A percentile compares a stretch with the other conserved stretches of the same genome.
Conservation (phyloP, 2,329 filamentous ascomycete genomes). For the Arthrobotrys musiformis region DNA sequence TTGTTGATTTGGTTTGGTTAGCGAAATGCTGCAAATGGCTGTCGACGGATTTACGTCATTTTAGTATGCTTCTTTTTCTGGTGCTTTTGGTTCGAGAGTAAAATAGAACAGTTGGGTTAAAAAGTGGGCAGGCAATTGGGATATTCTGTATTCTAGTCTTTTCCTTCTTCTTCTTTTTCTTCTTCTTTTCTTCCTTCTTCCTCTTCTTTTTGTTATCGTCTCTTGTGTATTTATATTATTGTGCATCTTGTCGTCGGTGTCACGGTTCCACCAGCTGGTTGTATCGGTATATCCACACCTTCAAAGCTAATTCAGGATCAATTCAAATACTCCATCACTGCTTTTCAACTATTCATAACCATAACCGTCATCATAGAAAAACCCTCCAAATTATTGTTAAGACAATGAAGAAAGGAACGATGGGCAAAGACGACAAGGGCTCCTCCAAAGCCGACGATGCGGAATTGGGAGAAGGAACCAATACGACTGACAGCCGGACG, state of each 20-base stretch:
- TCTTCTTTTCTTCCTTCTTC: background rate
- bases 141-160: constrained; percentile 7
- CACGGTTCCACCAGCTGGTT: background rate
- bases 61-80: background rate
- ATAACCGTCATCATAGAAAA: background rate
- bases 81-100: too few relatives aligned
- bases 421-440: constrained; percentile 24
- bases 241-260: background rate
- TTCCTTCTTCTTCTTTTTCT: background rate
- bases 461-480: constrained; percentile 6
- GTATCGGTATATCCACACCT: background rate
- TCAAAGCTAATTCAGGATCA: too few relatives aligned
- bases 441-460: background rate
- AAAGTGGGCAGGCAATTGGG: too few relatives aligned
- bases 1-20: too few relatives aligned
- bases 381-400: too few relatives aligned
- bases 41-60: constrained; percentile 12
- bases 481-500: background rate
- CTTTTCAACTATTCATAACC: background rate
- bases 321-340: background rate
- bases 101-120: background rate
- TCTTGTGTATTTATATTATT: background rate
- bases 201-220: background rate
- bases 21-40: constrained; percentile 5
- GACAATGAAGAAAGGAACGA: background rate